phyloP scores from a whole-genome alignment of 2,329 filamentous ascomycete species.

The Colletotrichum sp. region DNA sequence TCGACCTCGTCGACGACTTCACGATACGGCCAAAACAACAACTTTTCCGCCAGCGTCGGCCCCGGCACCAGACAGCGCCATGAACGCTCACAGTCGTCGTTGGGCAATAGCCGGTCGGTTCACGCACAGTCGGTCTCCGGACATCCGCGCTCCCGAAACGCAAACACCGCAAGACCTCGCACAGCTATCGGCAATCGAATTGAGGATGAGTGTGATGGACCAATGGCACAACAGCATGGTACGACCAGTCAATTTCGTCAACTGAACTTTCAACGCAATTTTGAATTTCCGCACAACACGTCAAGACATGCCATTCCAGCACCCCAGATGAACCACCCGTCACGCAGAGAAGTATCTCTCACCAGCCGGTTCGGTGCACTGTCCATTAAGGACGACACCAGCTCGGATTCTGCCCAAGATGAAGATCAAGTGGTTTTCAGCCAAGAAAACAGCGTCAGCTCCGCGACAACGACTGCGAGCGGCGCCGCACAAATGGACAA shows the following conservation, averaged over 20 bases:
- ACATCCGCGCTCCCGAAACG: slow-evolving; percentile 45
- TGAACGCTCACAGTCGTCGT: slow-evolving; percentile 57
- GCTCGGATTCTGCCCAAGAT: slow-evolving; percentile 19
- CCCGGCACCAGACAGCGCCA: slow-evolving; percentile 44
- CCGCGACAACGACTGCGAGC: not conserved
- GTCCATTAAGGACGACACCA: slow-evolving; percentile 40
- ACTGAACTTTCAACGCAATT: slow-evolving; percentile 2
- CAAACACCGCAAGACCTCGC: slow-evolving; percentile 39
- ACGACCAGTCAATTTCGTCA: slow-evolving; percentile 28
- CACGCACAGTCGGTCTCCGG: slow-evolving; percentile 10
- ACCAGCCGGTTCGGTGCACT: slow-evolving; percentile 41
- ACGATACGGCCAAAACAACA: slow-evolving; percentile 35
- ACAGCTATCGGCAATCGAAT: slow-evolving; percentile 46
- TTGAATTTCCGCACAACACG: slow-evolving; percentile 25
- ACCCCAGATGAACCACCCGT: slow-evolving; percentile 27
- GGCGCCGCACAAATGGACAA: slow-evolving; percentile 27
- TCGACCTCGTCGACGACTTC: slow-evolving; percentile 31
- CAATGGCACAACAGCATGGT: slow-evolving; percentile 36
- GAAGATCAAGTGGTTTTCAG: slow-evolving; percentile 54
- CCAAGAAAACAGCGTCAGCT: slow-evolving; percentile 26
- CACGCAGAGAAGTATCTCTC: slow-evolving; percentile 50
- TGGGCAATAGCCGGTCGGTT: slow-evolving; percentile 51
- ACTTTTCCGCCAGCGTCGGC: slow-evolving; percentile 64
- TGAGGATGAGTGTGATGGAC: slow-evolving; percentile 41
- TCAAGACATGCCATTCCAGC: slow-evolving; percentile 28